Evolutionary conservation across 495 filamentous ascomycete genomes (phyloP), one percentile per base, ranked within the genome.

Genomic region (Podospora fimiseda): DNA sequence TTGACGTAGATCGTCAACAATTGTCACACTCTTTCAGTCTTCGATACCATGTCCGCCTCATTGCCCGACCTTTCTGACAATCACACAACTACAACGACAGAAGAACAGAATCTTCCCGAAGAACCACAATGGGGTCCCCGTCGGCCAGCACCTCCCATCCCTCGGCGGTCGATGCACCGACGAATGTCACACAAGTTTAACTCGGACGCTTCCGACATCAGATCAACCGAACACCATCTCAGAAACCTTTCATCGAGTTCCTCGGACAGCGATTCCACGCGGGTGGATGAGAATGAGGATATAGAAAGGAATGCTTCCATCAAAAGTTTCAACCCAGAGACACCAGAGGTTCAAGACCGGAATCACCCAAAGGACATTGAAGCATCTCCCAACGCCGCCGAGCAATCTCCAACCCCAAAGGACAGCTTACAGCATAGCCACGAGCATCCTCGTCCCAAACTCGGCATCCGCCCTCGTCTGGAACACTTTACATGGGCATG

Each of bases 401-500:
- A 33, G 19, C n/a, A n/a, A 47, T 14, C 45, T 33, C 5, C 43
- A 23, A 23, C 43, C 24, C 3, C 30, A 37, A n/a, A 9, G 9
- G 19, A 20, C n/a, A 19, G 36, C 20, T 14, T 27, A 15, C 6
- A 23, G 21, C 44, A 41, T 13, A 24, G 43, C 19, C 48, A 30
- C 38, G 18, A 41, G 11, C 36, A 47, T 19, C 20, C 57, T n/a
- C 57, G 47, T 0, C 51, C 57, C 0, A 52, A 42, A 7, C 57
- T 70, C 6, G 23, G 45, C 11, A n/a, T 68, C 23, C 59, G 56
- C 3, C 3, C 36, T 6, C 74, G 84, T 2, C 70, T 87, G 9
- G 73, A 75, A 27, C 84, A 87, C 63, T 86, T 87, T 66, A 88
- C 84, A 20, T 87, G 82, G 82, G 83, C 83, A 19, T 87, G 83